These are phyloP conservation scores for Cucumis cinereus DNA, from an alignment of 306 rosid species.

Conservation along the genomic window DNA sequence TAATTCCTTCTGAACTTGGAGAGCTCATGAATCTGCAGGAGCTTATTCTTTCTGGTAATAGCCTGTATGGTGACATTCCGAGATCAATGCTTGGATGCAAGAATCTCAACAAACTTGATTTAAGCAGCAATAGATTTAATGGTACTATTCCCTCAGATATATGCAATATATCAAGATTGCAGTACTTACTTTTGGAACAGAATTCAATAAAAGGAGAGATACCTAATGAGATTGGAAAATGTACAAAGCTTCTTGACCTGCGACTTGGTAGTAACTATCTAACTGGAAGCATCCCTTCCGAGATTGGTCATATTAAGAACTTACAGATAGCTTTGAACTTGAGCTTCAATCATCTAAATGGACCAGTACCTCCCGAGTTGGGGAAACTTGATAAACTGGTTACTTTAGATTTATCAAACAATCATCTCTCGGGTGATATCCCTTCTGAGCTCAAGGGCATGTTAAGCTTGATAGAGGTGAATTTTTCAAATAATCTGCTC, in stretches of 20 bases:
- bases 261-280: constrained; percentile 79
- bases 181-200: constrained; percentile 78
- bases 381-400: constrained; percentile 97
- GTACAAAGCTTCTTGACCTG: constrained; percentile 71
- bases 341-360: constrained; percentile 87
- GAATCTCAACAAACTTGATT: constrained; percentile 89
- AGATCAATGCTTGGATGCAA: constrained; percentile 59
- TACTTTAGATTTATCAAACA: constrained; percentile 79
- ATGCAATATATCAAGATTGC: constrained; percentile 75
- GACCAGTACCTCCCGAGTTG: constrained; percentile 61
- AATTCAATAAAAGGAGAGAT: constrained; percentile 87
- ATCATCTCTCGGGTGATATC: constrained; percentile 64
- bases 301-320: constrained; percentile 86
- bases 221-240: constrained; percentile 81
- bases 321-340: constrained; percentile 88
- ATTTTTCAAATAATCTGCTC: constrained; percentile 80
- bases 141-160: constrained; percentile 77
- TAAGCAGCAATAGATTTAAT: constrained; percentile 82
- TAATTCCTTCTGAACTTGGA: constrained; percentile 66
- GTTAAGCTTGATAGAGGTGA: constrained; percentile 96
- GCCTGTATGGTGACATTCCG: constrained; percentile 75
- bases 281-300: constrained; percentile 65
- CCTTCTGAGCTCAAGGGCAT: constrained; percentile 80
- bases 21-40: constrained; percentile 86
- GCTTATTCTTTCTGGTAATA: constrained; percentile 74